Percentiles rank a stretch among this genome's conserved stretches.
Conservation (phyloP, 805 yeast genomes). For the Yueomyces sinensis region DNA sequence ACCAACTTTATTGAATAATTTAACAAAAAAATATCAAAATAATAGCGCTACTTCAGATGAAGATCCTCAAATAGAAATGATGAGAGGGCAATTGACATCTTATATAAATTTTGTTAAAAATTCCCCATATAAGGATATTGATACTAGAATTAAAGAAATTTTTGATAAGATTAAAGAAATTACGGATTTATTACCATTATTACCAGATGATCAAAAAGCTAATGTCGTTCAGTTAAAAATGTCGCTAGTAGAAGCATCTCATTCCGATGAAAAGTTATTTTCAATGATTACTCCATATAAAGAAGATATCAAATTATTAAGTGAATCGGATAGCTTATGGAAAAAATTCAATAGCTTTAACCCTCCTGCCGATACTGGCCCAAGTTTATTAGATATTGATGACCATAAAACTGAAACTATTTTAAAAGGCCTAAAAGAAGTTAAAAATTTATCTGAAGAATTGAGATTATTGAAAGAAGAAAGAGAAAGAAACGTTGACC, state of each 20-base stretch:
- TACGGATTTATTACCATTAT: slow-evolving; percentile 21
- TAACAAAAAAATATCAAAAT: slow-evolving; percentile 28
- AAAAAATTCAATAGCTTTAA: slow-evolving; percentile 24
- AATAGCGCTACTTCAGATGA: slow-evolving; percentile 14
- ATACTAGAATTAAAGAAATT: slow-evolving; percentile 26
- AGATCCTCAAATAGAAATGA: slow-evolving; percentile 13
- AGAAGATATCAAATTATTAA: slow-evolving; percentile 31
- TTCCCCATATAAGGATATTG: slow-evolving; percentile 19
- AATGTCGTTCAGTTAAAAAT: slow-evolving; percentile 45
- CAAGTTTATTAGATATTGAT: slow-evolving; percentile 58
- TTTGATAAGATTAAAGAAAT: slow-evolving; percentile 22
- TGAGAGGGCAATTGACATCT: slow-evolving; percentile 19
- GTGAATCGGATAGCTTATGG: slow-evolving; percentile 30
- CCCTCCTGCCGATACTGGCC: slow-evolving; percentile 6
- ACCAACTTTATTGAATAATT: slow-evolving; percentile 48
- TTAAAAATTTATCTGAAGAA: slow-evolving; percentile 48
- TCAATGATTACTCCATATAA: slow-evolving; percentile 31
- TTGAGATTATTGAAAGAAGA: slow-evolving; percentile 52
- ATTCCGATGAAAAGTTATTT: slow-evolving; percentile 42
- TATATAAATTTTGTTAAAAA: slow-evolving; percentile 17
- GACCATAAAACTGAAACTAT: slow-evolving; percentile 27
- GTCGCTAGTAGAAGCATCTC: slow-evolving; percentile 46
- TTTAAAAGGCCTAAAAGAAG: slow-evolving; percentile 28
- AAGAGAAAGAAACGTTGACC: slow-evolving; percentile 44
- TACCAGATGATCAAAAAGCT: slow-evolving; percentile 35